phyloP scores from a whole-genome alignment of 2,329 filamentous ascomycete genomes.

The Fonsecaea nubica region DNA sequence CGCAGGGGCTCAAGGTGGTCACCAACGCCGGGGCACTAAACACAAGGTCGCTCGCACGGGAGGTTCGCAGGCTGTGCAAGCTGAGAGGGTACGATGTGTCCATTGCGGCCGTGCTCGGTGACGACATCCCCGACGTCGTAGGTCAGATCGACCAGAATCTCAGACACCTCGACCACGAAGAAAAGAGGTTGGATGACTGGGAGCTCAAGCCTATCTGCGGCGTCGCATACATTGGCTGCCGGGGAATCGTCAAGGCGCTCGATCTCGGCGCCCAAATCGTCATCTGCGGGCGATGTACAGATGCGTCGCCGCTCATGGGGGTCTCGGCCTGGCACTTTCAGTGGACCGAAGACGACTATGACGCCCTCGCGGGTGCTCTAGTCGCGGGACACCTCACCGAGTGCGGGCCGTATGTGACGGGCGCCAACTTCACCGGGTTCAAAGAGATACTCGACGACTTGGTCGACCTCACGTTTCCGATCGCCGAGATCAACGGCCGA shows the following conservation, averaged over 20 bases:
- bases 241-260: slow-evolving; percentile 46
- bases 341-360: slow-evolving; percentile 28
- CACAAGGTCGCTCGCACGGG: slow-evolving; percentile 6
- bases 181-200: slow-evolving; percentile 14
- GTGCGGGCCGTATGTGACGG: slow-evolving; percentile 40
- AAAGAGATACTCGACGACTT: slow-evolving; percentile 51
- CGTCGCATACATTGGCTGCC: slow-evolving; percentile 58
- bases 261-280: slow-evolving; percentile 44
- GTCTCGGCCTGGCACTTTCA: slow-evolving; percentile 36
- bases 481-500: slow-evolving; percentile 55
- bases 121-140: slow-evolving; percentile 17
- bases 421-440: slow-evolving; percentile 40
- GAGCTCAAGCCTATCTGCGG: slow-evolving; percentile 18
- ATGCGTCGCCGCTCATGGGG: slow-evolving; percentile 40
- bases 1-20: slow-evolving; percentile 32
- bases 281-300: slow-evolving; percentile 44
- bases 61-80: slow-evolving; percentile 20
- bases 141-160: slow-evolving; percentile 34
- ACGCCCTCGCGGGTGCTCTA: slow-evolving; percentile 34
- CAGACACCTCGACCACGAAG: slow-evolving; percentile 14
- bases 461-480: slow-evolving; percentile 49
- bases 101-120: slow-evolving; percentile 16
- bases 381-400: slow-evolving; percentile 47
- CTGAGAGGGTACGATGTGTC: neutral
- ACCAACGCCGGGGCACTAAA: slow-evolving; percentile 39